Conservation (phyloP, 768 basidiomycete genomes). For the Rubroboletus satanas region DNA sequence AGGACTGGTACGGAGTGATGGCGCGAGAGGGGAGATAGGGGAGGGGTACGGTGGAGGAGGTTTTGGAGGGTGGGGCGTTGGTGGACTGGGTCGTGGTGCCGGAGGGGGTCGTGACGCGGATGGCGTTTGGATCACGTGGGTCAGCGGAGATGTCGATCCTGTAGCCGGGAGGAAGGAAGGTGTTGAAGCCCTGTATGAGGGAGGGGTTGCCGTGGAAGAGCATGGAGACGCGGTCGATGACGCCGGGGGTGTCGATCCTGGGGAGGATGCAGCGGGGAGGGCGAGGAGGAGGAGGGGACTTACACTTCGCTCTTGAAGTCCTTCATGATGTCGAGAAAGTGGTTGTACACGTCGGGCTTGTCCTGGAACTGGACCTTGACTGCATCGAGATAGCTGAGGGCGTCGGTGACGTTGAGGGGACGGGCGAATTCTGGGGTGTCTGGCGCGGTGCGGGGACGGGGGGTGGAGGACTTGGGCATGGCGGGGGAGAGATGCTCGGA, state of each 20-base stretch:
- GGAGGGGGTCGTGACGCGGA: slow-evolving; percentile 77
- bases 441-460: slow-evolving; percentile 30
- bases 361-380: slow-evolving; percentile 90
- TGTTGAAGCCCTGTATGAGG: slow-evolving; percentile 97
- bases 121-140: slow-evolving; percentile 64
- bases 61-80: slow-evolving; percentile 33
- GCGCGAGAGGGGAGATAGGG: slow-evolving; percentile 42
- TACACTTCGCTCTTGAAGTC: slow-evolving; percentile 96
- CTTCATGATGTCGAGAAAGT: slow-evolving; percentile 97
- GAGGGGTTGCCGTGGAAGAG: slow-evolving; percentile 87
- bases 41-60: slow-evolving; percentile 17
- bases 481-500: slow-evolving; percentile 1
- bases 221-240: slow-evolving; percentile 90
- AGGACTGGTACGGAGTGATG: slow-evolving; percentile 43
- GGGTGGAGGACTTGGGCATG: slow-evolving; percentile 16
- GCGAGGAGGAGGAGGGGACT: slow-evolving; percentile 32
- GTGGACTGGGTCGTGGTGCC: slow-evolving; percentile 70
- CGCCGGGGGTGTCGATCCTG: slow-evolving; percentile 96
- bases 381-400: slow-evolving; percentile 88
- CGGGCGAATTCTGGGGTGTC: slow-evolving; percentile 33
- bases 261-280: slow-evolving; percentile 7
- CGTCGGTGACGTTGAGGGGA: slow-evolving; percentile 89
- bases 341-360: slow-evolving; percentile 91
- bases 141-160: slow-evolving; percentile 83
- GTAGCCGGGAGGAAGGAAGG: slow-evolving; percentile 92